Percentiles rank a stretch among this genome's conserved stretches.
Evolutionary conservation across 2,329 filamentous ascomycete genomes (phyloP).

Genomic region (Talaromyces sp.): DNA sequence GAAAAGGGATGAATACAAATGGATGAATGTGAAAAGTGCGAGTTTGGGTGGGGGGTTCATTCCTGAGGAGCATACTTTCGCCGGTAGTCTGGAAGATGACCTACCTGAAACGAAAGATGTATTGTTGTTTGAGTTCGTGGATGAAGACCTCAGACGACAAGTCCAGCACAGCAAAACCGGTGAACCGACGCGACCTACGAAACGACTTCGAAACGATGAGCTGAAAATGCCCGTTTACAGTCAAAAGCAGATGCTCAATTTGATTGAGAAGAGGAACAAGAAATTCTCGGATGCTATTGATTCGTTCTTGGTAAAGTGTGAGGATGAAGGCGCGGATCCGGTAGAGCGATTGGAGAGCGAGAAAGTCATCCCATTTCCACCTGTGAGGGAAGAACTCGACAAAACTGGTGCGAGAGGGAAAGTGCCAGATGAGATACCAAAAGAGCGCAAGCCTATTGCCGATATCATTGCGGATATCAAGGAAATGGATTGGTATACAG

Average conservation of each 20-base stretch:
- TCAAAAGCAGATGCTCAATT: constrained; percentile 80
- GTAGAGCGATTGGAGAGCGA: constrained; percentile 59
- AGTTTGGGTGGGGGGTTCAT: constrained; percentile 11
- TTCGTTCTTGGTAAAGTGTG: constrained; percentile 69
- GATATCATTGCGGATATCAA: constrained; percentile 84
- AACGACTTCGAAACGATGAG: constrained; percentile 68
- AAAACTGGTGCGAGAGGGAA: constrained; percentile 37
- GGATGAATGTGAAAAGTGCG: constrained; percentile 13
- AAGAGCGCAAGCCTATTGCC: constrained; percentile 70
- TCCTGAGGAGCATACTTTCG: constrained; percentile 12
- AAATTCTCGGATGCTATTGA: constrained; percentile 77
- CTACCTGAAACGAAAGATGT: constrained; percentile 54
- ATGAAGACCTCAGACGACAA: constrained; percentile 82
- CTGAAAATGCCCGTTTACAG: constrained; percentile 89
- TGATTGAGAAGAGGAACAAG: constrained; percentile 84
- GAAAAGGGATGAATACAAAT: constrained; percentile 24
- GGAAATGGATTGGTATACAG: constrained; percentile 77
- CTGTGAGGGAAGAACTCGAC: constrained; percentile 29
- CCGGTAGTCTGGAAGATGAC: constrained; percentile 24
- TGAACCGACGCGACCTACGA: constrained; percentile 61
- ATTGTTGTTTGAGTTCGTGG: constrained; percentile 85
- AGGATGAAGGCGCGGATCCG: constrained; percentile 58
- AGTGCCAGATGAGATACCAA: constrained; percentile 67
- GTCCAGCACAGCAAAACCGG: constrained; percentile 67
- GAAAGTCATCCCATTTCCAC: constrained; percentile 59